These are phyloP conservation scores for Ilyonectria sp. DNA, from an alignment of 2,329 filamentous ascomycete genomes.

Conservation along the genomic window DNA sequence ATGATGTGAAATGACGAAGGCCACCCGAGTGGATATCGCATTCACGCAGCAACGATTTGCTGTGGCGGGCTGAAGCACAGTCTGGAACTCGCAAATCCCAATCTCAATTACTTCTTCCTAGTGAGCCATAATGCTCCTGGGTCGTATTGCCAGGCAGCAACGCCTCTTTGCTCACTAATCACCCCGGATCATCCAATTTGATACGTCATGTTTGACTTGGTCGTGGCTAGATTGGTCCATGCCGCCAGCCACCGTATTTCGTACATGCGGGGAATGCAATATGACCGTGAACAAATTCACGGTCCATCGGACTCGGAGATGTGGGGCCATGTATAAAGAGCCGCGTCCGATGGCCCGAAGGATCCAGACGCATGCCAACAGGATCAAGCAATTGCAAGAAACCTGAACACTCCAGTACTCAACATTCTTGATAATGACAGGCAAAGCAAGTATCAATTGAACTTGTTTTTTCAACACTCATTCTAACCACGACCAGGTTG, in stretches of 20 bases:
- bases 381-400: background rate
- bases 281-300: background rate
- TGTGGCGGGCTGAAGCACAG: background rate
- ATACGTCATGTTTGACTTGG: constrained; percentile 10
- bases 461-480: no score
- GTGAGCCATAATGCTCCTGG: constrained; percentile 4
- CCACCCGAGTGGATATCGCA: background rate
- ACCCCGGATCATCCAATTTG: background rate
- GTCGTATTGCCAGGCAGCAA: constrained; percentile 5
- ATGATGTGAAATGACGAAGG: background rate
- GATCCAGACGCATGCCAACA: background rate
- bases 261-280: background rate
- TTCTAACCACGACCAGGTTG: constrained; percentile 44
- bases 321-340: background rate
- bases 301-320: background rate
- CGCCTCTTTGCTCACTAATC: constrained; percentile 28
- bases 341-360: background rate
- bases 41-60: background rate
- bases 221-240: constrained; percentile 1
- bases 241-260: background rate
- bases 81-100: background rate
- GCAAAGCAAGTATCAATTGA: constrained; percentile 10
- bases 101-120: background rate
- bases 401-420: background rate
- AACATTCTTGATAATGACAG: constrained; percentile 16